phyloP scores from a whole-genome alignment of 805 yeast species.

The Lachancea nothofagi region DNA sequence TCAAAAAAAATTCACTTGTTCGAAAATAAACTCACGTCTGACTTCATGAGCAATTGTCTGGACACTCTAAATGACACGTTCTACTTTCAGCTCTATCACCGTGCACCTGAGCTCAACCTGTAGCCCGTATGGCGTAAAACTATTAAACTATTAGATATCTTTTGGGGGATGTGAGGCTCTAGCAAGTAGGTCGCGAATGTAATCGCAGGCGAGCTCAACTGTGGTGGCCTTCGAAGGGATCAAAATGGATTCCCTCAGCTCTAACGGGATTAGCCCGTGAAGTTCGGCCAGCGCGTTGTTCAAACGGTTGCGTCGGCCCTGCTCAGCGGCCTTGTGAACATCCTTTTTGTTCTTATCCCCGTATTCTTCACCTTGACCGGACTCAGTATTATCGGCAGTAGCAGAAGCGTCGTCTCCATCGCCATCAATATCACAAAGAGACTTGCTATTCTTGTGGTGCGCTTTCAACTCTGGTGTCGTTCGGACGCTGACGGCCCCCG shows the following conservation, averaged over 20 bases:
- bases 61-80: no score
- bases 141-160: neutral
- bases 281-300: slow-evolving; percentile 79
- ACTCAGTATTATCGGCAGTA: no score
- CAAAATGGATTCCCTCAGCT: slow-evolving; percentile 47
- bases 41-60: no score
- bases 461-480: slow-evolving; percentile 10
- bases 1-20: no score
- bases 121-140: no score
- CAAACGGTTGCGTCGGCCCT: slow-evolving; percentile 90
- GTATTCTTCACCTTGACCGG: slow-evolving; percentile 11
- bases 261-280: slow-evolving; percentile 59
- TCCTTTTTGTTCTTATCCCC: slow-evolving; percentile 18
- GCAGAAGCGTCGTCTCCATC: slow-evolving; percentile 7
- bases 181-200: slow-evolving; percentile 44
- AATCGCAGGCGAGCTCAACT: slow-evolving; percentile 78
- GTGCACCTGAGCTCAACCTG: no score
- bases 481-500: neutral
- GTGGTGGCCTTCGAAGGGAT: slow-evolving; percentile 92
- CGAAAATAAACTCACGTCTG: no score
- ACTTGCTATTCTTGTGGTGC: slow-evolving; percentile 8
- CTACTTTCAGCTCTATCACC: no score
- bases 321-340: slow-evolving; percentile 87
- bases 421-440: slow-evolving; percentile 15
- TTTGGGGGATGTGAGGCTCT: neutral